Percentiles rank a stretch among this genome's conserved stretches.
These are phyloP conservation scores for Neurospora hispaniola DNA, from an alignment of 495 filamentous ascomycete species.

Conservation along the genomic window DNA sequence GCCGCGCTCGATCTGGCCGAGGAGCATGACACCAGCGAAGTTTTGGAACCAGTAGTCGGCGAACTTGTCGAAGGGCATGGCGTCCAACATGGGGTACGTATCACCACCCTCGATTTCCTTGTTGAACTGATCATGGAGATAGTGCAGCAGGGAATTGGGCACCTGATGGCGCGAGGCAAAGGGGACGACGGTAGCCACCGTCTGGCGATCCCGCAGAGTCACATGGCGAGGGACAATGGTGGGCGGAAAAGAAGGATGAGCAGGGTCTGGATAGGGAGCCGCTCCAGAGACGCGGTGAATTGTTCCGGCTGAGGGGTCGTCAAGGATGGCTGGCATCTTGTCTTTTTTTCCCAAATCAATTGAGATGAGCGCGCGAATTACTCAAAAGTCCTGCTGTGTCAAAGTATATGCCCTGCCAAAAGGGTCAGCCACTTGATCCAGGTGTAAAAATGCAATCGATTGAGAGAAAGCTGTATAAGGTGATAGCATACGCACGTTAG, in stretches of 20 bases:
- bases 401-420: not conserved
- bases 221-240: conserved; percentile 73
- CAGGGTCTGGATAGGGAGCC: conserved; percentile 52
- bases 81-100: conserved; percentile 86
- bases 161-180: conserved; percentile 67
- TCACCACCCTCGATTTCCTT: conserved; percentile 93
- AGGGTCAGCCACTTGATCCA: not conserved
- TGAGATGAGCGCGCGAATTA: not conserved
- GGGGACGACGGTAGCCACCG: conserved; percentile 81
- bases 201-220: conserved; percentile 80
- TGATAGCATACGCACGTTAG: not conserved
- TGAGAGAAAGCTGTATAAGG: not conserved
- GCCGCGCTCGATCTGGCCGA: conserved; percentile 58
- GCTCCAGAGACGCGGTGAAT: conserved; percentile 54
- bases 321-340: conserved; percentile 79
- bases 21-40: conserved; percentile 87
- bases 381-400: not conserved
- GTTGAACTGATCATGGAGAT: conserved; percentile 79
- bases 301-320: conserved; percentile 56
- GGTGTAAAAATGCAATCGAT: not conserved
- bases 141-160: conserved; percentile 62
- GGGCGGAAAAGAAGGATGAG: conserved; percentile 49
- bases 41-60: conserved; percentile 91
- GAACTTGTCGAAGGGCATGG: conserved; percentile 66
- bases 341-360: not conserved